Evolutionary conservation across 2,329 filamentous ascomycete genomes (phyloP), one percentile per base, ranked within the genome.

Genomic region (Zymoseptoria brevis): DNA sequence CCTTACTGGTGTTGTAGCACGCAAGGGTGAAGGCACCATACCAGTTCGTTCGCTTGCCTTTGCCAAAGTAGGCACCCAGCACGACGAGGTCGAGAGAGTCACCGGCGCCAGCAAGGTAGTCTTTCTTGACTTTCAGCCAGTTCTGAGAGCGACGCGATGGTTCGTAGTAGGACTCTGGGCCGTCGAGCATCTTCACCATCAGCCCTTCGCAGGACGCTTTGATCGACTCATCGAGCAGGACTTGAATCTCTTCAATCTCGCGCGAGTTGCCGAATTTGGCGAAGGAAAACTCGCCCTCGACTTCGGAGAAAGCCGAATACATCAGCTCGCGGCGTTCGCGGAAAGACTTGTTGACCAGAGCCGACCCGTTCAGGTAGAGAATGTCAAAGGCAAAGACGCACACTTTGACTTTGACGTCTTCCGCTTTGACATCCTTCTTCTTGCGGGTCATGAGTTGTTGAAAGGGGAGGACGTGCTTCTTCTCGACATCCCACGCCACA

Each of bases 111-210:
- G 89, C 82, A 58, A 99, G 89, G 73, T 99, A 99, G 72, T 99
- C 94, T 72, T 99, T 99, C 75, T 99, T 99, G 75, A 97, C 77
- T 81, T 99, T 99, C 65, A 99, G 87, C 94, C 94, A 99, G 72
- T 99, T 99, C 60, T 94, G 89, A 75, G 90, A 96, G 64, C 94
- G 87, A 73, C 96, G 96, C 69, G 90, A 96, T 19, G 94, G 94
- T 75, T 97, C 93, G 72, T 99, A 99, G 68, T 89, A 90, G 67
- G 90, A 96, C 75, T 96, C 93, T 6, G 83, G 79, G 0, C 93
- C 94, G 72, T 97, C 93, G 60, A 99, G 77, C 94, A 99, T 99
- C 79, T 99, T 99, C 13, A 99, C 94, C 94, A 99, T 99, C 56
- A 99, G 80, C 9, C 94, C 94, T 78, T 99, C 94, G 71, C 94